Conservation (phyloP, 257 asterid genomes). For the Solanum bulbocastanum region DNA sequence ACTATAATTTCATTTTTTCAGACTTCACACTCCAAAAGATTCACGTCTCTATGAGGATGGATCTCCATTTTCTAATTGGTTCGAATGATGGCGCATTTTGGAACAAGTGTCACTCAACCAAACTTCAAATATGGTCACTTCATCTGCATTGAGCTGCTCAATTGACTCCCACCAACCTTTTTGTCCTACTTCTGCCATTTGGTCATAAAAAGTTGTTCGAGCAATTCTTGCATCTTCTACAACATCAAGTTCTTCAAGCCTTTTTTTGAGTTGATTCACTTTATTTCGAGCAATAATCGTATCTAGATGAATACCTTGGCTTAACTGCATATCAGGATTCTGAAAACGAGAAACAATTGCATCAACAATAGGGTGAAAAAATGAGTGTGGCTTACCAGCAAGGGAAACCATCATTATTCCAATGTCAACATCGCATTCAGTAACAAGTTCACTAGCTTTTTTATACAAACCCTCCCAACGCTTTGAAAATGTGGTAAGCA, state of each 20-base stretch:
- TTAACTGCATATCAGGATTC: background rate
- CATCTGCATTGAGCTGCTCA: background rate
- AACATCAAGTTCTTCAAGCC: background rate
- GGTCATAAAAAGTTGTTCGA: background rate
- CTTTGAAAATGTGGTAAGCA: background rate
- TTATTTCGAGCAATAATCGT: background rate
- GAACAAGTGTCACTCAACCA: background rate
- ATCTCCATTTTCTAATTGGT: background rate
- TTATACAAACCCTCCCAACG: background rate
- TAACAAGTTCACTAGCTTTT: background rate
- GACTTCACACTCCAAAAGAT: too few relatives aligned
- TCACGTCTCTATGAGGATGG: too few relatives aligned
- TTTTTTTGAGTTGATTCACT: too few relatives aligned
- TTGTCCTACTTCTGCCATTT: background rate
- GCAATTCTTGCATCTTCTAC: too few relatives aligned
- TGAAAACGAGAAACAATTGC: background rate
- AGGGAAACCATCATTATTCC: background rate
- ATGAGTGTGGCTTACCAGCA: background rate
- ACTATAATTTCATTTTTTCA: too few relatives aligned
- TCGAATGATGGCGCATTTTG: background rate
- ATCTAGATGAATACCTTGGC: background rate
- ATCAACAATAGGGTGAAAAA: background rate
- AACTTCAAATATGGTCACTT: background rate
- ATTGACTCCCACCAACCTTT: background rate
- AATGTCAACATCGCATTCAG: background rate